These are phyloP conservation scores for Sporothrix brasiliensis DNA, from an alignment of 2,329 filamentous ascomycete genomes.

Conservation along the genomic window DNA sequence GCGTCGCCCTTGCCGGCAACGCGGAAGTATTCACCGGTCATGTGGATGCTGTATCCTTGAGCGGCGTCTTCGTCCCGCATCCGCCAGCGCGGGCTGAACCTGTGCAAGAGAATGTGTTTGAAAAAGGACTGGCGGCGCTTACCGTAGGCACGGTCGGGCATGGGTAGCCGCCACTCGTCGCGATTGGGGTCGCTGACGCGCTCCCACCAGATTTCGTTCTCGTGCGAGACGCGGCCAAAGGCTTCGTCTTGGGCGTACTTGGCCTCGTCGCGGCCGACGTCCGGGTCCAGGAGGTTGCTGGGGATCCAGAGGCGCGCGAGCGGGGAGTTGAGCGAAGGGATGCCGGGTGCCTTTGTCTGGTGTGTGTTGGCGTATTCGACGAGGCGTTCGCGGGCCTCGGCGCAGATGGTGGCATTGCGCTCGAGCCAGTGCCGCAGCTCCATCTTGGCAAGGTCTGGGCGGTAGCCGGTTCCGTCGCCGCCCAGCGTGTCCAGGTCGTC, in stretches of 20 bases:
- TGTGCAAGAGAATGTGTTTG: constrained; percentile 61
- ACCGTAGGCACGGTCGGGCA: constrained; percentile 64
- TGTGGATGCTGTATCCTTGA: constrained; percentile 32
- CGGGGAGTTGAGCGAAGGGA: constrained; percentile 54
- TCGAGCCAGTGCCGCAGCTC: constrained; percentile 66
- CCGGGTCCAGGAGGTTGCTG: constrained; percentile 50
- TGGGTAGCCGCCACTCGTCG: constrained; percentile 60
- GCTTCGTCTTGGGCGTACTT: constrained; percentile 62
- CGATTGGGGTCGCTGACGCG: constrained; percentile 63
- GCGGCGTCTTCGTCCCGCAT: constrained; percentile 46
- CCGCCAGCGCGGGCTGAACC: constrained; percentile 54
- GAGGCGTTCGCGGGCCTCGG: constrained; percentile 57
- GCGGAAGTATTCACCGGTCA: constrained; percentile 44
- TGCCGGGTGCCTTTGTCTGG: constrained; percentile 54
- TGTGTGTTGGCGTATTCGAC: constrained; percentile 58
- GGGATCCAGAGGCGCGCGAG: constrained; percentile 61
- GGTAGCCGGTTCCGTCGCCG: constrained; percentile 56
- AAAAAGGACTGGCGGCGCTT: constrained; percentile 60
- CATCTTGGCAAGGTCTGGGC: constrained; percentile 59
- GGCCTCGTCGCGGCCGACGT: constrained; percentile 56
- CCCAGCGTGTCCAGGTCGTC: constrained; percentile 56
- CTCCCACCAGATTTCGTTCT: constrained; percentile 68
- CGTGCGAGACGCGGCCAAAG: constrained; percentile 64
- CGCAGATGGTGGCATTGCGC: constrained; percentile 62
- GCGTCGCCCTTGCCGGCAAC: constrained; percentile 42